Percentiles rank a stretch among this genome's conserved stretches.
Conservation (phyloP, 495 filamentous ascomycete species). For the Astrothelium macrocarpum region DNA sequence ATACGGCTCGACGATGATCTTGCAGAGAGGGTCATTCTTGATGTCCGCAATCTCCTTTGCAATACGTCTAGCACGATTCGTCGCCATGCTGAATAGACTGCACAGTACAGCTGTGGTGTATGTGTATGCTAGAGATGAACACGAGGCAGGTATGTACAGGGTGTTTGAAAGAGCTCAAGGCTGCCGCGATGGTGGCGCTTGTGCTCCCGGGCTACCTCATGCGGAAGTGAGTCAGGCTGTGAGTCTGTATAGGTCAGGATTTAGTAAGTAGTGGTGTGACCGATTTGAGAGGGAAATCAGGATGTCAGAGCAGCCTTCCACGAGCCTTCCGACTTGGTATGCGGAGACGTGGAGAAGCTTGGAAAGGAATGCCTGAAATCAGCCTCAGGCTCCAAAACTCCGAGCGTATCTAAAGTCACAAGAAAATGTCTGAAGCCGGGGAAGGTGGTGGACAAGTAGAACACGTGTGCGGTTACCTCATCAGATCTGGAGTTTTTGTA, state of each 20-base stretch:
- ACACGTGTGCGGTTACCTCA: too few relatives aligned
- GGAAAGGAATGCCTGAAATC: conserved; percentile 1
- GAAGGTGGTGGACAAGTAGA: neutral
- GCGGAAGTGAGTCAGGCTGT: conserved; percentile 4
- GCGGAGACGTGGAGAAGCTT: neutral
- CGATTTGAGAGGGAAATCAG: neutral
- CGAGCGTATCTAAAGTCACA: neutral
- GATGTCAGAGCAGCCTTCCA: neutral
- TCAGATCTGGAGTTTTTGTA: too few relatives aligned
- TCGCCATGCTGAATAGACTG: conserved; percentile 47
- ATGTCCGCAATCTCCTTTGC: conserved; percentile 90
- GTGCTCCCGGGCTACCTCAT: conserved; percentile 1
- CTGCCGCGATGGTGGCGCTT: neutral
- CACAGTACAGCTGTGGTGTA: neutral
- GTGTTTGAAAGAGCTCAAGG: neutral
- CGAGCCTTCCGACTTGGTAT: neutral
- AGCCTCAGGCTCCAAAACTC: neutral
- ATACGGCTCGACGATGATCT: conserved; percentile 52
- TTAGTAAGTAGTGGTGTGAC: neutral
- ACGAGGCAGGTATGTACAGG: neutral
- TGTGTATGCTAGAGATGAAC: neutral
- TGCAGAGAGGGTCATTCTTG: conserved; percentile 60
- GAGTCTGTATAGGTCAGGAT: neutral
- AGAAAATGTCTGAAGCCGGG: neutral
- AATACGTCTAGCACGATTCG: conserved; percentile 71